Evolutionary conservation across 768 basidiomycete genomes (phyloP).

Genomic region (Suillus ampliporus): DNA sequence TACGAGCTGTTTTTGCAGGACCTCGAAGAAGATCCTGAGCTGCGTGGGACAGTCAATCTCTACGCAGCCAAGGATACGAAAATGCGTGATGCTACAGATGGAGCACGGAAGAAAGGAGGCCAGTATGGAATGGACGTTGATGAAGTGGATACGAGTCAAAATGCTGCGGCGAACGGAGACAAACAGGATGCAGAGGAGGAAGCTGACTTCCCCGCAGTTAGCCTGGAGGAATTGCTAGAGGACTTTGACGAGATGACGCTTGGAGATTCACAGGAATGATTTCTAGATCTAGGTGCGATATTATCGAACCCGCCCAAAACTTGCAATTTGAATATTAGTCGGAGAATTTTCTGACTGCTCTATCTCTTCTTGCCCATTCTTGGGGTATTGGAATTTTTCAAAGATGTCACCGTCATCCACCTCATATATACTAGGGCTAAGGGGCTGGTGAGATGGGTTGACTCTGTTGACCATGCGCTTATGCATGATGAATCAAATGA

Average conservation of each 20-base stretch:
- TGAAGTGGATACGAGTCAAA: slow-evolving; percentile 40
- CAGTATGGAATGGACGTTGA: slow-evolving; percentile 70
- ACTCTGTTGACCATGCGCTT: neutral
- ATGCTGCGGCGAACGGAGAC: slow-evolving; percentile 26
- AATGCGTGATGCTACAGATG: slow-evolving; percentile 48
- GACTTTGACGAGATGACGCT: slow-evolving; percentile 93
- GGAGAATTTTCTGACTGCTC: neutral
- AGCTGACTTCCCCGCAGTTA: slow-evolving; percentile 87
- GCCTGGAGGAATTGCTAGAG: slow-evolving; percentile 85
- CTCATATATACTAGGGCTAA: neutral
- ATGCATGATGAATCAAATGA: too few relatives aligned
- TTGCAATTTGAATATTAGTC: neutral
- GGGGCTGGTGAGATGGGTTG: neutral
- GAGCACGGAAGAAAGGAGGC: slow-evolving; percentile 25
- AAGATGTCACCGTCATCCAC: neutral
- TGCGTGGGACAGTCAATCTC: slow-evolving; percentile 85
- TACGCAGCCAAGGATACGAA: slow-evolving; percentile 72
- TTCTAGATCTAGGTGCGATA: neutral
- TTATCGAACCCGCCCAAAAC: neutral
- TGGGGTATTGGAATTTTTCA: neutral
- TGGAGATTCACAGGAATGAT: slow-evolving; percentile 41
- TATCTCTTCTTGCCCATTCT: neutral
- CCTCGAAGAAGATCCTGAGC: slow-evolving; percentile 92
- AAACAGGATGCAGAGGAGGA: slow-evolving; percentile 67
- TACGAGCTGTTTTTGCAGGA: slow-evolving; percentile 96